Conservation (phyloP, 257 asterid species). For the Przewalskia tangutica region DNA sequence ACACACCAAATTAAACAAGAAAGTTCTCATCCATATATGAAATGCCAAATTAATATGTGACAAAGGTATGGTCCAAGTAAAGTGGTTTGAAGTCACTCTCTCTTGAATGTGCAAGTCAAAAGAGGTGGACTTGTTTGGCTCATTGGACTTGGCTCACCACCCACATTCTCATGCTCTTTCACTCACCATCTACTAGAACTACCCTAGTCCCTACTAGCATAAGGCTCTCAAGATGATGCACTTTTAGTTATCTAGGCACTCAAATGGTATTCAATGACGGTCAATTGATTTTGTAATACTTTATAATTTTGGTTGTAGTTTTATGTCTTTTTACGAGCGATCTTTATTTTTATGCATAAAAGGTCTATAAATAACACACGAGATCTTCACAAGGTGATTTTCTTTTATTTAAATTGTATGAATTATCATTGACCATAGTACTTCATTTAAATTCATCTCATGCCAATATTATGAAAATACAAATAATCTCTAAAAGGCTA, state of each 20-base stretch:
- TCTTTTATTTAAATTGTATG: no score
- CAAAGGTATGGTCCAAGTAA: slow-evolving; percentile 7
- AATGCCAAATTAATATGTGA: not conserved
- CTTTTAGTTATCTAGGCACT: not conserved
- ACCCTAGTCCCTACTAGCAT: not conserved
- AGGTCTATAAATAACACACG: no score
- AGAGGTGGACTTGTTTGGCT: slow-evolving; percentile 22
- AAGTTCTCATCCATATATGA: not conserved
- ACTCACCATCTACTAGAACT: slow-evolving; percentile 2
- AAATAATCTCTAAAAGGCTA: no score
- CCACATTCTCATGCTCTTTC: slow-evolving; percentile 4
- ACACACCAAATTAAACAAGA: not conserved
- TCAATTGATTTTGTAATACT: not conserved
- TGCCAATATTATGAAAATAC: no score
- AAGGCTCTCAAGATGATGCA: not conserved
- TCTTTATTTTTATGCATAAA: no score
- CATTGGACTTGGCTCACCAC: slow-evolving; percentile 22
- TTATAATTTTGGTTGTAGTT: not conserved
- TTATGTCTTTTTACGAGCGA: no score
- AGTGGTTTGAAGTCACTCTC: slow-evolving; percentile 17
- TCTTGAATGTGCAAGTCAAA: slow-evolving; percentile 17
- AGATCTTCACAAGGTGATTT: no score
- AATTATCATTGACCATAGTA: no score
- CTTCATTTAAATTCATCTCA: no score
- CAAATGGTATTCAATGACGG: not conserved